A percentile compares a stretch with the other conserved stretches of the same genome.
Conservation (phyloP, 768 basidiomycete genomes). For the Lactarius hengduanensis region DNA sequence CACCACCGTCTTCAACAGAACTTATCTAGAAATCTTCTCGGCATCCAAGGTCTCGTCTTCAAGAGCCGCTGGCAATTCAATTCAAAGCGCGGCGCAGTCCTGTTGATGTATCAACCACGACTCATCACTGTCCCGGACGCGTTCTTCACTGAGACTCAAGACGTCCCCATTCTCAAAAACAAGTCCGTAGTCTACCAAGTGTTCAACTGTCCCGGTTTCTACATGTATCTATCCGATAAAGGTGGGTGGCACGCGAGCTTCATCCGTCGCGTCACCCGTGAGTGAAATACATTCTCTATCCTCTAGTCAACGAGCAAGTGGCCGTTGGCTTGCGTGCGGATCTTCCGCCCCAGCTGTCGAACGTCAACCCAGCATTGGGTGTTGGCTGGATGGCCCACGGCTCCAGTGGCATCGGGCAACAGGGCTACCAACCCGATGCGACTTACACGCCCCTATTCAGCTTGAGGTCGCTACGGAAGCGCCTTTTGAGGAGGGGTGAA, state of each 20-base stretch:
- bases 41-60: neutral
- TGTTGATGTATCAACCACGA: constrained; percentile 14
- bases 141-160: neutral
- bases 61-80: constrained; percentile 15
- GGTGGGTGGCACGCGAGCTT: neutral
- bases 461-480: neutral
- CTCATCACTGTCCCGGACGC: constrained; percentile 5
- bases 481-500: constrained; percentile 10
- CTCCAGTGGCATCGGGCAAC: constrained; percentile 6
- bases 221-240: constrained; percentile 21
- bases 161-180: constrained; percentile 1
- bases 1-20: neutral
- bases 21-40: neutral
- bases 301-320: constrained; percentile 12
- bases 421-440: neutral
- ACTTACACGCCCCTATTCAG: constrained; percentile 15
- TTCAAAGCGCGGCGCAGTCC: constrained; percentile 19
- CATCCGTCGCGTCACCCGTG: neutral
- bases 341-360: neutral
- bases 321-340: constrained; percentile 8
- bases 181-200: constrained; percentile 15
- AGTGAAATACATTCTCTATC: neutral
- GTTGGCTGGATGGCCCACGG: constrained; percentile 12
- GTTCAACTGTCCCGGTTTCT: constrained; percentile 15
- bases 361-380: neutral